Base-by-base conservation (phyloP, 2,329 filamentous ascomycete genomes). In the Volutella citrinella region DNA sequence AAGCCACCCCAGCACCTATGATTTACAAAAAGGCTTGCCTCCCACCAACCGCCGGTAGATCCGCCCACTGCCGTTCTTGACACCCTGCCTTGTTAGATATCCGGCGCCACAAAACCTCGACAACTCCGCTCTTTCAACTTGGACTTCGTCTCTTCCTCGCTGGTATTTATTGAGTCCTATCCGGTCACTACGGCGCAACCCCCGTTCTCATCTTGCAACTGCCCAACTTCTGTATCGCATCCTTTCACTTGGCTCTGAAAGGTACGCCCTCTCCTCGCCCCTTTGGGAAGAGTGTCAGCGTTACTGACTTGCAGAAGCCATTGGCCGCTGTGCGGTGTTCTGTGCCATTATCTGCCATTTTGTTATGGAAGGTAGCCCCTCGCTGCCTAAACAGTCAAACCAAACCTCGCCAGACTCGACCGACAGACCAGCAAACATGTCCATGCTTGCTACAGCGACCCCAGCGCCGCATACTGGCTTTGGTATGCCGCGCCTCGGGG, bases 371-470 rank as follows among this genome's bases (percentile, higher is more conserved):
- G 54, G 60, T 59, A 65, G 61, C 53, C 56, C 56, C 43, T 46
- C 50, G 37, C 51, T 55, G 52, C 51, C 51, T 46, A 45, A 44
- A 43, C 41, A 55, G 38, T 55, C 46, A 41, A 42, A 54, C 45
- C 42, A 49, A 42, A 46, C 45, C 42, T 35, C 51, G 42, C 48
- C 43, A 38, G 45, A 55, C 44, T 26, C 38, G 16, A 34, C 45
- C 33, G 14, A 44, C 41, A 27, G 46, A 50, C 38, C 46, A 43
- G 40, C 53, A 55, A 71, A 65, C 25, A 74, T 74, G 70, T 70
- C 70, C 53, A 67, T 66, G 52, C 60, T 74, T 48, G 63, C 68
- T 42, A 73, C 72, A 58, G 54, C 68, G 41, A 57, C 64, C 32
- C 60, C 67, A 11, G 55, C 64, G 32, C 55, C 64, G 22, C 62